Evolutionary conservation across 148 eudicot genomes (phyloP).

Genomic region (Nyssa sinensis): DNA sequence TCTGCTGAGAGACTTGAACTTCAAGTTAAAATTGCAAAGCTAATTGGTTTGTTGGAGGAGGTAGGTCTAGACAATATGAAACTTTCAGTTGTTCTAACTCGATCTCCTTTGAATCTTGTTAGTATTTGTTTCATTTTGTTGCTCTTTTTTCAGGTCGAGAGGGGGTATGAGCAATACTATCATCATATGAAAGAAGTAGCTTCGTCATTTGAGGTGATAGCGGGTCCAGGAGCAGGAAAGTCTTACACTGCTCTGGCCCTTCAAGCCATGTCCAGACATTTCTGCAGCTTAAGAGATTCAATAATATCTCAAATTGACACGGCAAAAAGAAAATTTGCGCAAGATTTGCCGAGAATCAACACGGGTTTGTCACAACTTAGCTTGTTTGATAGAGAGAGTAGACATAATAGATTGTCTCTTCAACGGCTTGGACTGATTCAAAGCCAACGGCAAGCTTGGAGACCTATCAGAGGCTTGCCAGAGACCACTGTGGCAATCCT

Average conservation of each 20-base stretch:
- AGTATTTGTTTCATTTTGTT: neutral
- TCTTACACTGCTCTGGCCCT: slow-evolving; percentile 88
- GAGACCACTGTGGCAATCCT: slow-evolving; percentile 82
- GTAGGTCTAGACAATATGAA: slow-evolving; percentile 29
- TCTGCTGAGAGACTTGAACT: slow-evolving; percentile 53
- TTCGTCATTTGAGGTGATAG: slow-evolving; percentile 68
- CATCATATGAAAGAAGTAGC: slow-evolving; percentile 65
- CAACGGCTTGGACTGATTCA: slow-evolving; percentile 75
- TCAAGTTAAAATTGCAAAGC: slow-evolving; percentile 64
- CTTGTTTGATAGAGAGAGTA: slow-evolving; percentile 47
- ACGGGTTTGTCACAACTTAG: slow-evolving; percentile 57
- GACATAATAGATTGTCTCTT: slow-evolving; percentile 43
- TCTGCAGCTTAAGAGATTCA: slow-evolving; percentile 70
- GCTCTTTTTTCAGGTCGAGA: slow-evolving; percentile 58
- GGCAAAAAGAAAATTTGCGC: slow-evolving; percentile 38
- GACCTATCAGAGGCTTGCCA: slow-evolving; percentile 89
- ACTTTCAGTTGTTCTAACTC: neutral
- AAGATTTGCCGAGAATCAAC: slow-evolving; percentile 51
- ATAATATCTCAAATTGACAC: slow-evolving; percentile 61
- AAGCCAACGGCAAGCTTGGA: slow-evolving; percentile 64
- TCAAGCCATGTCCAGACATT: slow-evolving; percentile 94
- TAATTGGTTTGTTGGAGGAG: slow-evolving; percentile 79
- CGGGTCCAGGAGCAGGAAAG: slow-evolving; percentile 78
- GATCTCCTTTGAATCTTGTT: neutral
- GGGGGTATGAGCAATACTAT: slow-evolving; percentile 70